phyloP scores from a whole-genome alignment of 78 protist species.

The Paratrimastix pyriformis region DNA sequence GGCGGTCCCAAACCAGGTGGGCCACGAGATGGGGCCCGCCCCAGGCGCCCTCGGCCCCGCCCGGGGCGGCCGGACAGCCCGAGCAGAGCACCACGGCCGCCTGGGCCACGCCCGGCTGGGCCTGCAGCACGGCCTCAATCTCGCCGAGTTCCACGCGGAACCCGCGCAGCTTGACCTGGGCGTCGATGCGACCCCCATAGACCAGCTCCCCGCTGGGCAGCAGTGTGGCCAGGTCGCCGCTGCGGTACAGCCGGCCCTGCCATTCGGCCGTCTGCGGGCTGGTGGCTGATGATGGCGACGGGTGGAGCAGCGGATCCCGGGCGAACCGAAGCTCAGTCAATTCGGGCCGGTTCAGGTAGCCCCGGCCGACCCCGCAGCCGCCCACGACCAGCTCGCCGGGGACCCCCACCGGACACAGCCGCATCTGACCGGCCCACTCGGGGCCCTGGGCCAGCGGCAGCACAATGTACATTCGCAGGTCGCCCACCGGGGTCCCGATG shows the following conservation, averaged over 20 bases:
- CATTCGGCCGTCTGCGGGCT: no score
- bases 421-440: background rate
- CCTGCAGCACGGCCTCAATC: background rate
- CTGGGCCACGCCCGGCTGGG: background rate
- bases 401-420: constrained; percentile 6
- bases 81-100: background rate
- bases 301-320: background rate
- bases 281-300: no score
- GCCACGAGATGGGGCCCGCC: background rate
- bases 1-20: background rate
- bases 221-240: constrained; percentile 31
- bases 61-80: no score
- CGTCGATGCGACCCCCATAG: constrained; percentile 28
- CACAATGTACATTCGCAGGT: no score
- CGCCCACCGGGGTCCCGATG: no score
- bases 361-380: background rate
- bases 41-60: no score
- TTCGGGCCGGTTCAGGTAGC: background rate
- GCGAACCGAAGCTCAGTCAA: background rate
- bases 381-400: background rate
- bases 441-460: no score
- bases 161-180: constrained; percentile 38
- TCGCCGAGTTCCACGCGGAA: constrained; percentile 35
- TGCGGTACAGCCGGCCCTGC: constrained; percentile 8
- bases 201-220: constrained; percentile 18